phyloP scores from a whole-genome alignment of 352 stramenopile species.

The Phytophthora idaei region DNA sequence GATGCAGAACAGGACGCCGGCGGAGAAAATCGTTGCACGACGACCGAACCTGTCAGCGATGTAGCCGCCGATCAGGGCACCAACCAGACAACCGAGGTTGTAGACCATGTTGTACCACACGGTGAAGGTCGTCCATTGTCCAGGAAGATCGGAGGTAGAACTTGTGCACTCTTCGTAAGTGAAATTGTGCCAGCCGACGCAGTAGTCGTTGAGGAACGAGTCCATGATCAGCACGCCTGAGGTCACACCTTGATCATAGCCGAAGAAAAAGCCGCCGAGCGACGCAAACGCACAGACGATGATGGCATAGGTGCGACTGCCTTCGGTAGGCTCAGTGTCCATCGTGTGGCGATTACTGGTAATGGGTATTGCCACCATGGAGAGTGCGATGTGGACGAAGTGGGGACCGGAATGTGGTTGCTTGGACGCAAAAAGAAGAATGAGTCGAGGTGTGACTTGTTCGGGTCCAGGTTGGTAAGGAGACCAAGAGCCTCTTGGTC shows the following conservation, averaged over 20 bases:
- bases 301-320: conserved; percentile 44
- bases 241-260: conserved; percentile 42
- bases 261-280: conserved; percentile 44
- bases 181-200: conserved; percentile 46
- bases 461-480: background rate
- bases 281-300: conserved; percentile 40
- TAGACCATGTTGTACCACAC: conserved; percentile 52
- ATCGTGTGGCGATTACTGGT: background rate
- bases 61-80: conserved; percentile 41
- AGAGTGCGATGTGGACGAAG: background rate
- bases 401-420: background rate
- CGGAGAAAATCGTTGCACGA: conserved; percentile 41
- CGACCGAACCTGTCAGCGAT: conserved; percentile 36
- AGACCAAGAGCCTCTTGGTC: too few species aligned
- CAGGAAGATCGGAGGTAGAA: conserved; percentile 29
- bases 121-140: conserved; percentile 43
- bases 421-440: background rate
- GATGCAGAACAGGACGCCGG: conserved; percentile 42
- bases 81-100: conserved; percentile 47
- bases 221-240: conserved; percentile 43
- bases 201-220: conserved; percentile 49
- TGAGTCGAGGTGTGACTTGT: background rate
- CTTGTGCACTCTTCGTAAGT: conserved; percentile 38
- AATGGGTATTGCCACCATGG: background rate
- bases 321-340: conserved; percentile 6